phyloP scores from a whole-genome alignment of 2,329 filamentous ascomycete species.

The Fusarium haematococcum region DNA sequence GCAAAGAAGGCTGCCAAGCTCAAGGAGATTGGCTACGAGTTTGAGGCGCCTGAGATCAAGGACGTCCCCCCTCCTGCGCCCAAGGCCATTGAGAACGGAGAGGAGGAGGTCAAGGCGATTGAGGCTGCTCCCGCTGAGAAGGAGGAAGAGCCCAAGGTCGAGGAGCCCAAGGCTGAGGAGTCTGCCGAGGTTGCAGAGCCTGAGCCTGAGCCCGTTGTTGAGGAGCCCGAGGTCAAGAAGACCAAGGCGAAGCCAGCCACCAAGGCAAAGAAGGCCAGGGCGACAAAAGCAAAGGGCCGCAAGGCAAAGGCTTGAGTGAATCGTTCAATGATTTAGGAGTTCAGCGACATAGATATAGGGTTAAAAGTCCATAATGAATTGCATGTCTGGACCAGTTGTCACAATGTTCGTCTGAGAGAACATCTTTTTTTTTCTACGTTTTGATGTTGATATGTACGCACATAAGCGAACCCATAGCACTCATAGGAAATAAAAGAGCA shows the following conservation, averaged over 20 bases:
- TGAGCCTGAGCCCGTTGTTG: constrained; percentile 40
- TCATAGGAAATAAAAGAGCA: constrained; percentile 56
- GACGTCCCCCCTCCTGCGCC: constrained; percentile 57
- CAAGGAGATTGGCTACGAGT: constrained; percentile 86
- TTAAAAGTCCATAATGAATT: constrained; percentile 44
- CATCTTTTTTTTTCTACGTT: not conserved
- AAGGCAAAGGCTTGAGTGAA: constrained; percentile 53
- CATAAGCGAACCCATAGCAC: constrained; percentile 72
- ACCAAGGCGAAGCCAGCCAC: constrained; percentile 39
- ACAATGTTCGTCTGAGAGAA: not conserved
- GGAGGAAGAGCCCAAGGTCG: constrained; percentile 42
- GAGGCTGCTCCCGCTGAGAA: constrained; percentile 53
- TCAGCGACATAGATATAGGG: constrained; percentile 44
- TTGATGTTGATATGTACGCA: constrained; percentile 61
- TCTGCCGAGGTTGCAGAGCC: constrained; percentile 29
- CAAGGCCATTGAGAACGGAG: constrained; percentile 51
- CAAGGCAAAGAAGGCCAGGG: constrained; percentile 50
- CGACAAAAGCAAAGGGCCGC: constrained; percentile 46
- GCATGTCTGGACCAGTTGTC: constrained; percentile 33
- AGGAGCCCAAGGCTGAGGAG: constrained; percentile 38
- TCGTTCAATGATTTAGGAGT: constrained; percentile 37
- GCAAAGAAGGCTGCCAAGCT: constrained; percentile 78
- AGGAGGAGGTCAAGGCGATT: constrained; percentile 49
- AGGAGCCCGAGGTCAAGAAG: constrained; percentile 43
- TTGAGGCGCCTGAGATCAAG: constrained; percentile 80